Percentiles rank a stretch among this genome's conserved stretches.
Evolutionary conservation across 306 rosid species (phyloP).

Genomic region (Phaseolus lunatus): DNA sequence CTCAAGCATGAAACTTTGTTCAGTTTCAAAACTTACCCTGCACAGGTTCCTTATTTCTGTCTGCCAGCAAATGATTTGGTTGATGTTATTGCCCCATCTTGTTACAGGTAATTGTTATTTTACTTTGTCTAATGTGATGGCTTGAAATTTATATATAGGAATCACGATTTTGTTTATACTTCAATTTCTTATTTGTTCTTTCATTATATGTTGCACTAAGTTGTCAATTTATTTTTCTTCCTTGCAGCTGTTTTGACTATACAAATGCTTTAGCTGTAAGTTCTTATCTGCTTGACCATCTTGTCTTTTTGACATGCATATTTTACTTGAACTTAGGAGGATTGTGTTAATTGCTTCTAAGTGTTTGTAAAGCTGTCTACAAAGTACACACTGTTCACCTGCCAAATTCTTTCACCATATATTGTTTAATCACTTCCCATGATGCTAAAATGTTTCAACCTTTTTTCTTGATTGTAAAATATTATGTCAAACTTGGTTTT

Average conservation of each 20-base stretch:
- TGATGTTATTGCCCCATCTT: slow-evolving; percentile 98
- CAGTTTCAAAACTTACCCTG: slow-evolving; percentile 49
- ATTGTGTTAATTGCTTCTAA: slow-evolving; percentile 22
- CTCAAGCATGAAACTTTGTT: slow-evolving; percentile 48
- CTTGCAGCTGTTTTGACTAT: slow-evolving; percentile 92
- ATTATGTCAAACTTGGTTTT: slow-evolving; percentile 25
- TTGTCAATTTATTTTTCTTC: slow-evolving; percentile 24
- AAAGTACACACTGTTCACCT: background rate
- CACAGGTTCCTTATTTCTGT: slow-evolving; percentile 98
- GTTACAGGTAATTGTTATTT: slow-evolving; percentile 74
- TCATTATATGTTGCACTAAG: slow-evolving; percentile 43
- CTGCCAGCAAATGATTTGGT: slow-evolving; percentile 97
- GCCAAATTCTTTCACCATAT: background rate
- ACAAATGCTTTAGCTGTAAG: slow-evolving; percentile 96
- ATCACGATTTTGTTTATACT: background rate
- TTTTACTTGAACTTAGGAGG: background rate
- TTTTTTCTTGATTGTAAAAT: slow-evolving; percentile 9
- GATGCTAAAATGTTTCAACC: background rate
- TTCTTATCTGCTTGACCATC: slow-evolving; percentile 33
- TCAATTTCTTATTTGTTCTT: slow-evolving; percentile 9
- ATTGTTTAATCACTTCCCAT: slow-evolving; percentile 20
- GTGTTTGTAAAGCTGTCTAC: slow-evolving; percentile 18
- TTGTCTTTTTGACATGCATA: slow-evolving; percentile 27
- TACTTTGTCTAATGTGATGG: background rate
- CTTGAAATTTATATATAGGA: background rate